Evolutionary conservation across 2,329 filamentous ascomycete species (phyloP).

Genomic region (Pyricularia sp.): DNA sequence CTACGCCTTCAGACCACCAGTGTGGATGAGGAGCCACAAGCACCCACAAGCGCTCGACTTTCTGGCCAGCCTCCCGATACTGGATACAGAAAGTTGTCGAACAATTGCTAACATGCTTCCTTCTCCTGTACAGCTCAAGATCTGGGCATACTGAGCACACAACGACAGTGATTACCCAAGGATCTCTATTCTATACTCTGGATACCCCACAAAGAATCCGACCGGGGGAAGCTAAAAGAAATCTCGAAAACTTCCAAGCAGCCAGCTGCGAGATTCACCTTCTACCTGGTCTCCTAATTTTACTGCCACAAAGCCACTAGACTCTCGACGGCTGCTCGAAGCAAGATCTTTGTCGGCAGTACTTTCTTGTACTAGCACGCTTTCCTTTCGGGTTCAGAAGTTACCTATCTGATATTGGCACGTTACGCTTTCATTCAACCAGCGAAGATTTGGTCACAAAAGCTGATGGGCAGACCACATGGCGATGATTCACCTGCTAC

Average conservation of each 20-base stretch:
- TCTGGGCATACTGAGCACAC: conserved; percentile 67
- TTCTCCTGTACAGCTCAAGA: conserved; percentile 57
- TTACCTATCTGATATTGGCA: neutral
- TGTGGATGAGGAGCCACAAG: no score
- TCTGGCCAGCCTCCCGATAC: neutral
- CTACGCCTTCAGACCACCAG: neutral
- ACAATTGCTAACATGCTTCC: neutral
- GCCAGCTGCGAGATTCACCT: neutral
- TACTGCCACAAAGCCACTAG: neutral
- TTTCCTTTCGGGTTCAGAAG: conserved; percentile 1
- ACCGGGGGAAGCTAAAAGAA: neutral
- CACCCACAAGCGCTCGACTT: neutral
- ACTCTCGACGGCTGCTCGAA: neutral
- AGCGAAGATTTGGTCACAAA: neutral
- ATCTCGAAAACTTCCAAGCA: conserved; percentile 4
- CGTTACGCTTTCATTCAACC: neutral
- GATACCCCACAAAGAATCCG: conserved; percentile 13
- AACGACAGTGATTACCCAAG: neutral
- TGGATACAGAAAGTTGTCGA: neutral
- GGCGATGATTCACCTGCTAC: neutral
- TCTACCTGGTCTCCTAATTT: neutral
- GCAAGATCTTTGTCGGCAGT: neutral
- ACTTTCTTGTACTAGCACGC: neutral
- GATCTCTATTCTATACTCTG: conserved; percentile 11
- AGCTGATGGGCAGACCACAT: neutral